These are phyloP conservation scores for Clarireedia paspali DNA, from an alignment of 2,329 filamentous ascomycete genomes.

Conservation along the genomic window DNA sequence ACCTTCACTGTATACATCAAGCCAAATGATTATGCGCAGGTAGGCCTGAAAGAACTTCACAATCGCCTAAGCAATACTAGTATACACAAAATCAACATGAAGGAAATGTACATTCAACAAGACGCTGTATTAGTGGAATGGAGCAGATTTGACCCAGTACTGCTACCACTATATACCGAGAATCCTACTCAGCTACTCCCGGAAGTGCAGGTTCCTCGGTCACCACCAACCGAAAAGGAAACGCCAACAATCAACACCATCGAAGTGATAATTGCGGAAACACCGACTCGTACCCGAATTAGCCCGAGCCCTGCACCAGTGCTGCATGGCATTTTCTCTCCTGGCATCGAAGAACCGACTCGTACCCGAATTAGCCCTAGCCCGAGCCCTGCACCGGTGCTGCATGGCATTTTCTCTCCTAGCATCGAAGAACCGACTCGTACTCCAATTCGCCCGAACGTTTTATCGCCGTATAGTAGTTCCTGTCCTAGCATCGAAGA, in stretches of 20 bases:
- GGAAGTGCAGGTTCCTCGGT: background rate
- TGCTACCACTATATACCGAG: background rate
- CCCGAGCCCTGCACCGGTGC: background rate
- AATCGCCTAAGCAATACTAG: background rate
- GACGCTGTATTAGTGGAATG: background rate
- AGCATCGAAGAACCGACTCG: background rate
- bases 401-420: background rate
- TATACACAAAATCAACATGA: background rate
- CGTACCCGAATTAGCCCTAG: too few relatives aligned
- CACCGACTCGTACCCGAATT: background rate
- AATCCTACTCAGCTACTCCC: background rate
- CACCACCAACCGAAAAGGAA: background rate
- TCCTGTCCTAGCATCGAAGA: background rate
- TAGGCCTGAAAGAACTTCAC: background rate
- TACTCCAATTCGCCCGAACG: too few relatives aligned
- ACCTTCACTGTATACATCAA: background rate
- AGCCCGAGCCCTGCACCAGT: background rate
- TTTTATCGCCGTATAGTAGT: too few relatives aligned
- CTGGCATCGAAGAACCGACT: background rate
- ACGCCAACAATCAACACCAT: too few relatives aligned
- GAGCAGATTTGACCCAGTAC: background rate
- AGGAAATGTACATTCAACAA: background rate
- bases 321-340: background rate
- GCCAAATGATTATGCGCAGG: background rate
- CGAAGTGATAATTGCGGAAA: background rate